Evolutionary conservation across 257 asterid genomes (phyloP).

Genomic region (Solanum chilense): DNA sequence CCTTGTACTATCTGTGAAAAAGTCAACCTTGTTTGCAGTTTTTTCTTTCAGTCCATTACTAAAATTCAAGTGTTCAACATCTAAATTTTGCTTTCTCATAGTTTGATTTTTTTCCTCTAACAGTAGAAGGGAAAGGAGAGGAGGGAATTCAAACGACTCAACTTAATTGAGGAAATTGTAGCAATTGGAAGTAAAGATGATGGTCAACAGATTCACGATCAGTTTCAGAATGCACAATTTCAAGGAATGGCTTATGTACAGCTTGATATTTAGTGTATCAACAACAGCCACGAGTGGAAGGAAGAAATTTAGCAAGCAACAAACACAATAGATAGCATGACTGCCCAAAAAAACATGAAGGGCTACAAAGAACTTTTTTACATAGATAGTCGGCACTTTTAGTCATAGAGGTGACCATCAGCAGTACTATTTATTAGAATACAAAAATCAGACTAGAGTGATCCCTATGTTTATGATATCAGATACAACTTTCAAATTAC

Average conservation of each 20-base stretch:
- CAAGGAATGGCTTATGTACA: background rate
- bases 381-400: no score
- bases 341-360: background rate
- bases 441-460: background rate
- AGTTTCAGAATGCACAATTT: background rate
- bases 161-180: background rate
- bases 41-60: background rate
- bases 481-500: background rate
- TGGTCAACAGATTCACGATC: background rate
- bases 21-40: background rate
- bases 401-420: background rate
- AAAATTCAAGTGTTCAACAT: background rate
- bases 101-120: background rate
- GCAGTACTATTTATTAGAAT: background rate
- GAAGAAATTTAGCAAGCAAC: background rate
- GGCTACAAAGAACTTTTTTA: background rate
- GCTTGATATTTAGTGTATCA: background rate
- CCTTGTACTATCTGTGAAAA: background rate
- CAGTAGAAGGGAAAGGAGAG: background rate
- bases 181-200: background rate
- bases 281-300: background rate
- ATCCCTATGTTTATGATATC: background rate
- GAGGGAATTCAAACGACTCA: background rate
- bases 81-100: background rate
- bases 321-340: background rate